These are phyloP conservation scores for Hypholoma sublateritium DNA, from an alignment of 768 basidiomycete species.

Conservation along the genomic window DNA sequence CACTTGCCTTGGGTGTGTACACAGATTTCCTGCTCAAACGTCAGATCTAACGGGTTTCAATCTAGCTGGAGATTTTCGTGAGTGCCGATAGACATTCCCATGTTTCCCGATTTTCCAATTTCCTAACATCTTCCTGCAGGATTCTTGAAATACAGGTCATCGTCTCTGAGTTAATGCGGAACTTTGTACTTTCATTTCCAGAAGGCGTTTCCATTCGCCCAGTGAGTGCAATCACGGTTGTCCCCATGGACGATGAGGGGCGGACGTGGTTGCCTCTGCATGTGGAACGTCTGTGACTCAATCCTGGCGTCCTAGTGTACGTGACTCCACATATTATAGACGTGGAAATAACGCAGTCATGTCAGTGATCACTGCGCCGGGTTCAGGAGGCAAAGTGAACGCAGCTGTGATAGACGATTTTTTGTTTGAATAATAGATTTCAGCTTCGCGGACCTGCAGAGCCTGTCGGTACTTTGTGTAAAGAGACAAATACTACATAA, in stretches of 20 bases:
- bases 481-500: too few relatives aligned
- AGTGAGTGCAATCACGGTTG: slow-evolving; percentile 1
- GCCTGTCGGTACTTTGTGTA: too few relatives aligned
- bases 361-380: too few relatives aligned
- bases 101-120: too few relatives aligned
- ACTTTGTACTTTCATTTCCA: neutral
- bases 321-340: too few relatives aligned
- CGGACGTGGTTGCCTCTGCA: neutral
- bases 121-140: neutral
- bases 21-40: neutral
- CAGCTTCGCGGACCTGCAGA: too few relatives aligned
- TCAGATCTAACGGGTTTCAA: neutral
- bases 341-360: too few relatives aligned
- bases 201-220: neutral
- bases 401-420: too few relatives aligned
- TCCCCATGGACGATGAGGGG: neutral
- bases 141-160: slow-evolving; percentile 8
- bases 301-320: too few relatives aligned
- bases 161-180: neutral
- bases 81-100: neutral
- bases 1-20: slow-evolving; percentile 8
- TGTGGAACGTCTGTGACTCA: neutral
- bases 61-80: slow-evolving; percentile 9
- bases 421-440: too few relatives aligned
- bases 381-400: too few relatives aligned